These are phyloP conservation scores for Rachicladosporium sp. DNA, from an alignment of 2,329 filamentous ascomycete species.

Conservation along the genomic window DNA sequence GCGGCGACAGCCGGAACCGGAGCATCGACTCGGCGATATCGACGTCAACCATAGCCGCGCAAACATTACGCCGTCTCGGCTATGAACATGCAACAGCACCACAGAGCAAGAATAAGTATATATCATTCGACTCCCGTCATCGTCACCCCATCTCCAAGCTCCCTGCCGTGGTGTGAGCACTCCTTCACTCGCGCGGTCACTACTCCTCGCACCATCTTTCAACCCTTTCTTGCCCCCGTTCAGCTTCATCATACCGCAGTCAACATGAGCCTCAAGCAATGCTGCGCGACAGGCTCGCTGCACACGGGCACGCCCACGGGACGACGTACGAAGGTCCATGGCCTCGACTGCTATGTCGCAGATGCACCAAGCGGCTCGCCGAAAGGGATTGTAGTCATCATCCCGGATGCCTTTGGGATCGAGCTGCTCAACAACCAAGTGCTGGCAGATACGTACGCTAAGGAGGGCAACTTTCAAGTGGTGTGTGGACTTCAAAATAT, in stretches of 20 bases:
- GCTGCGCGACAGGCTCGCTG: slow-evolving; percentile 26
- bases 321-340: slow-evolving; percentile 22
- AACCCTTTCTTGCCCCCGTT: no score
- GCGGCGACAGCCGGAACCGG: no score
- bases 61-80: no score
- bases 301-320: slow-evolving; percentile 26
- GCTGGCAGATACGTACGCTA: slow-evolving; percentile 25
- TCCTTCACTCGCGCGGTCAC: no score
- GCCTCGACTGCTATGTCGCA: slow-evolving; percentile 26
- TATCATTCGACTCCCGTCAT: no score
- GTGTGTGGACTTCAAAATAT: not conserved
- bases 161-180: no score
- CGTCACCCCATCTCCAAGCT: no score
- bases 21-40: no score
- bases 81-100: no score
- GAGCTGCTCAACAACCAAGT: slow-evolving; percentile 25
- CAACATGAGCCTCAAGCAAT: slow-evolving; percentile 17
- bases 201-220: no score
- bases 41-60: no score
- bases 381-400: slow-evolving; percentile 26
- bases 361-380: slow-evolving; percentile 18
- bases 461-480: slow-evolving; percentile 17
- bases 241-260: not conserved
- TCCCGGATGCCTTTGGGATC: slow-evolving; percentile 28
- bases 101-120: no score